phyloP scores from a whole-genome alignment of 2,329 filamentous ascomycete genomes.

The Sphaceloma murrayae region DNA sequence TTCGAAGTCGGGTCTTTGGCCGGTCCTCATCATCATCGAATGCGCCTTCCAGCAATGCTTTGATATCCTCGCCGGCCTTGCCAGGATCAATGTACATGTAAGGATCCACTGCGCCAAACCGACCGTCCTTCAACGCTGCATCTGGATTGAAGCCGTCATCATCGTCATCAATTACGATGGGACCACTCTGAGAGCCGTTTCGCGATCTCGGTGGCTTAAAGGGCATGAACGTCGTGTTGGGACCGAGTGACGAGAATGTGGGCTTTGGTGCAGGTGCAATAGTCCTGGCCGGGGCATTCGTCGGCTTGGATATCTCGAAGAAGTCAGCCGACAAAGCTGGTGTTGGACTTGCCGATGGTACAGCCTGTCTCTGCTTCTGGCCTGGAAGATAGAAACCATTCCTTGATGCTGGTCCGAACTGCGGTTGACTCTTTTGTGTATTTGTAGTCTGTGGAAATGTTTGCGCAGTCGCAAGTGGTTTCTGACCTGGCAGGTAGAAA shows the following conservation, averaged over 20 bases:
- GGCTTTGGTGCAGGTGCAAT: conserved; percentile 44
- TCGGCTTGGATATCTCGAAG: conserved; percentile 36
- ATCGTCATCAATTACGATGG: conserved; percentile 37
- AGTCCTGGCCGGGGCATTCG: conserved; percentile 37
- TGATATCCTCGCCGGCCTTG: conserved; percentile 67
- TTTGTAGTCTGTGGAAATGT: conserved; percentile 18
- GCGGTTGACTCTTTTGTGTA: neutral
- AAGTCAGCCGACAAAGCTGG: conserved; percentile 16
- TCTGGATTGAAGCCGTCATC: conserved; percentile 42
- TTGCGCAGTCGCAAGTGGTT: conserved; percentile 1
- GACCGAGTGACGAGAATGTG: conserved; percentile 41
- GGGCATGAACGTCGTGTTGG: conserved; percentile 37
- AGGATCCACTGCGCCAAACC: conserved; percentile 47
- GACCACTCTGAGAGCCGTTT: conserved; percentile 34
- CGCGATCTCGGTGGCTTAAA: conserved; percentile 32
- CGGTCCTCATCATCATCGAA: conserved; percentile 63
- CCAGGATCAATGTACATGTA: conserved; percentile 58
- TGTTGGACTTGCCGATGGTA: conserved; percentile 12
- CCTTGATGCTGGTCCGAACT: conserved; percentile 13
- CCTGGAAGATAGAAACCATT: conserved; percentile 24
- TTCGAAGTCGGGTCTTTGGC: conserved; percentile 35
- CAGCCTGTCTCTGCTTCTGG: conserved; percentile 20
- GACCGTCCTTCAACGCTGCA: conserved; percentile 36
- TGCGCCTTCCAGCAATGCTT: conserved; percentile 70
- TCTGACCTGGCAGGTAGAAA: conserved; percentile 15